Percentiles rank a stretch among this genome's conserved stretches.
Conservation (phyloP, 2,329 filamentous ascomycete species). For the Alternaria rosae region DNA sequence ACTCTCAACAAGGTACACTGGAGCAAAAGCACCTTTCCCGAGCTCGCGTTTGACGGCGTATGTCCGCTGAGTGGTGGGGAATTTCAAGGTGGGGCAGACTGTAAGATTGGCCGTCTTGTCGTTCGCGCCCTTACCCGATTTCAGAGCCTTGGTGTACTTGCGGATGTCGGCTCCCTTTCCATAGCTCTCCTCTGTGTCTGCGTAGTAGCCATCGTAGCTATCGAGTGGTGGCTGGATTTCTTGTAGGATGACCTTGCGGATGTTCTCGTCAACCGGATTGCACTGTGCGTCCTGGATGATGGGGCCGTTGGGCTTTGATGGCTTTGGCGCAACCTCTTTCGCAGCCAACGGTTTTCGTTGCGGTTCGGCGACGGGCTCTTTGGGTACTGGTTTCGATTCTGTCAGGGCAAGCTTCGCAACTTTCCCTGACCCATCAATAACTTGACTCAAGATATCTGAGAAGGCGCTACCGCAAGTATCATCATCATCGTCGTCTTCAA, state of each 20-base stretch:
- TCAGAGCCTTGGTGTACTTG: slow-evolving; percentile 77
- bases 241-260: slow-evolving; percentile 77
- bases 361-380: slow-evolving; percentile 22
- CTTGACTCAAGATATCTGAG: slow-evolving; percentile 66
- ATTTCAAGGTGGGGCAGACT: slow-evolving; percentile 70
- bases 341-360: slow-evolving; percentile 26
- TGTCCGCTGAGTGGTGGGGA: slow-evolving; percentile 68
- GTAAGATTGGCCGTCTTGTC: slow-evolving; percentile 69
- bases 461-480: slow-evolving; percentile 75
- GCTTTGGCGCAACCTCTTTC: slow-evolving; percentile 51
- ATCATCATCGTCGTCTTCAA: slow-evolving; percentile 47
- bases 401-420: slow-evolving; percentile 61
- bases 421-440: slow-evolving; percentile 52
- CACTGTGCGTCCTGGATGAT: slow-evolving; percentile 84
- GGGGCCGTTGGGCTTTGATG: slow-evolving; percentile 64
- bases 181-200: slow-evolving; percentile 69
- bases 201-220: slow-evolving; percentile 80
- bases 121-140: slow-evolving; percentile 60
- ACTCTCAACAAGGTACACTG: slow-evolving; percentile 88
- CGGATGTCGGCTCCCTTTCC: slow-evolving; percentile 78
- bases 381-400: slow-evolving; percentile 50
- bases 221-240: slow-evolving; percentile 75
- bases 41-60: slow-evolving; percentile 87
- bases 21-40: slow-evolving; percentile 91
- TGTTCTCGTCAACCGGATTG: slow-evolving; percentile 82